These are phyloP conservation scores for Setaria viridis DNA, from an alignment of 202 grass and related monocot species.

Conservation along the genomic window DNA sequence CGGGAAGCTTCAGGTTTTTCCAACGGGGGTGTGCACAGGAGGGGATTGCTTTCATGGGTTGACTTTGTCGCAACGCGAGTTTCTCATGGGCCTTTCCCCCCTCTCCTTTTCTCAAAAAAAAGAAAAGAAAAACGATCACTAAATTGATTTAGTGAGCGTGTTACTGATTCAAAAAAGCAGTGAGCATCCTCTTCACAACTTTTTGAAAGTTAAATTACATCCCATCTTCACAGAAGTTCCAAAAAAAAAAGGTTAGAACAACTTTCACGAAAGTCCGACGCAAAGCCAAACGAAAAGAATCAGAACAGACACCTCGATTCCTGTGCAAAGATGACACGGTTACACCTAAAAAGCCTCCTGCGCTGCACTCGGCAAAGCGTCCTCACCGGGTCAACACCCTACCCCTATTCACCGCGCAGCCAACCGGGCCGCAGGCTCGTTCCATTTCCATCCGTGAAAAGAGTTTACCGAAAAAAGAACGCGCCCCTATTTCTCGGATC, in stretches of 20 bases:
- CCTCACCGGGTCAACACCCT: background rate
- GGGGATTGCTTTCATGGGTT: too few relatives aligned
- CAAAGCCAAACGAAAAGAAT: background rate
- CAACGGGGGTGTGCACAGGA: too few relatives aligned
- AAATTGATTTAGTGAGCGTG: too few relatives aligned
- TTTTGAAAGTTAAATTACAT: background rate
- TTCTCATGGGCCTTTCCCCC: too few relatives aligned
- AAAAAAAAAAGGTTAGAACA: background rate
- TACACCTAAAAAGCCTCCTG: constrained; percentile 20
- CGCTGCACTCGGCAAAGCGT: too few relatives aligned
- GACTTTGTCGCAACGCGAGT: too few relatives aligned
- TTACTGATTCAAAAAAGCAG: background rate
- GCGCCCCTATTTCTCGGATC: constrained; percentile 1
- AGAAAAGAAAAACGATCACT: too few relatives aligned
- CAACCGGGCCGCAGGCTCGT: background rate
- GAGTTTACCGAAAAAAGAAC: background rate
- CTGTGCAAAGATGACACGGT: background rate
- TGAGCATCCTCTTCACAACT: background rate
- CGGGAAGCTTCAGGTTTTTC: background rate
- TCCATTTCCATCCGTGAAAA: background rate
- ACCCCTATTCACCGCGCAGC: background rate
- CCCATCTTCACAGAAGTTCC: background rate
- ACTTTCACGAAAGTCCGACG: background rate
- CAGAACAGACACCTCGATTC: background rate
- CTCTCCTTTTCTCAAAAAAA: too few relatives aligned